phyloP scores from a whole-genome alignment of 2,329 filamentous ascomycete genomes.

The Tolypocladium ophioglossoides region DNA sequence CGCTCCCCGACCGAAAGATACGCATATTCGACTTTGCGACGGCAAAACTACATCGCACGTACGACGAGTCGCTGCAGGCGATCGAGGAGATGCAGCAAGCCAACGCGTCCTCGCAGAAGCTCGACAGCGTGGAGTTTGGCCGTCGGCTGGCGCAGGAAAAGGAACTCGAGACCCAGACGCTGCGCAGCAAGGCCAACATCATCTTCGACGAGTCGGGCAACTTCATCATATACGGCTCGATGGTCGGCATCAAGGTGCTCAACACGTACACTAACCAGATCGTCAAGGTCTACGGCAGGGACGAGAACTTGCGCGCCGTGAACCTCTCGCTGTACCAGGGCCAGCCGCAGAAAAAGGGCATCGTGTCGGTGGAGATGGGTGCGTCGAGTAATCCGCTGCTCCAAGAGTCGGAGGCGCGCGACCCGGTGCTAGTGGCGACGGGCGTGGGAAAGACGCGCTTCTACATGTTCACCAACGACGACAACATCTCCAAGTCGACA shows the following conservation, averaged over 20 bases:
- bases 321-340: conserved; percentile 88
- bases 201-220: conserved; percentile 94
- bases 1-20: conserved; percentile 86
- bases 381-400: conserved; percentile 88
- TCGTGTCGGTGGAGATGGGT: conserved; percentile 95
- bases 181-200: conserved; percentile 68
- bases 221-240: conserved; percentile 89
- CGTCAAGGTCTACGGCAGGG: conserved; percentile 80
- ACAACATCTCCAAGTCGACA: conserved; percentile 69
- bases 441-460: conserved; percentile 83
- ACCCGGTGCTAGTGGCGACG: conserved; percentile 80
- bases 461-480: conserved; percentile 95
- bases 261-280: conserved; percentile 93
- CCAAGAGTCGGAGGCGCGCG: conserved; percentile 80
- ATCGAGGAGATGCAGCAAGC: conserved; percentile 93
- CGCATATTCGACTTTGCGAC: conserved; percentile 87
- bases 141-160: conserved; percentile 76
- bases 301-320: conserved; percentile 77
- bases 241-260: conserved; percentile 86
- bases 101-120: conserved; percentile 67
- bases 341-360: conserved; percentile 83
- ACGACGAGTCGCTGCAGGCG: conserved; percentile 86
- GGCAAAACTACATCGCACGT: conserved; percentile 80
- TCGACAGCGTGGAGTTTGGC: conserved; percentile 89
- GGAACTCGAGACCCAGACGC: conserved; percentile 63